Base-by-base conservation (phyloP, 768 basidiomycete genomes). In the Rhodosporidiobolus sp. region DNA sequence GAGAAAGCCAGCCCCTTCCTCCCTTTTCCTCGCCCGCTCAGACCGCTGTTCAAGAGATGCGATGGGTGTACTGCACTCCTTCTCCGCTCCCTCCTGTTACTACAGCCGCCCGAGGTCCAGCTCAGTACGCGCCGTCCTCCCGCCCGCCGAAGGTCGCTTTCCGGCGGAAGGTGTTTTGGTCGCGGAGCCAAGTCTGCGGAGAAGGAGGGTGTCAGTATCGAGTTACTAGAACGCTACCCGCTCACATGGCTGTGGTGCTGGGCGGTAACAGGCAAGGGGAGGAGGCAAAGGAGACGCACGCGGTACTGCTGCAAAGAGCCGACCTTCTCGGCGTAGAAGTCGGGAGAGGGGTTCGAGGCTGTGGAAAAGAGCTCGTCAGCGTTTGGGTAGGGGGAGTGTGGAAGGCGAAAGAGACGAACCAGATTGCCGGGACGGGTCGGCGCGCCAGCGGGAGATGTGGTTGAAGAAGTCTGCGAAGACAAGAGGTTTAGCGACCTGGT, bases 391-490 rank as follows among this genome's bases (percentile, higher is more conserved):
- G 45, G 9, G 19, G 3, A 34, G 49, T 5, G 34, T 1, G 32
- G 24, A 63, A n/a, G 26, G 9, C 10, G 58, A 9, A 53, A n/a
- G 52, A 32, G 63, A 50, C 49, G 38, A 0, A 69, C 72, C 67
- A 19, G 67, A 79, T 66, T 80, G 81, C 52, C 80, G 79, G 2
- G 77, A 76, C 14, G 82, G 81, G 70, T 81, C 80, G 32, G 78
- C 82, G 17, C 82, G 78, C 67, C 80, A 79, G 19, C 65, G 58
- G 34, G 62, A 55, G 26, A 76, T 61, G 68, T 76, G 75, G 7
- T 46, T 34, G 64, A 70, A 73, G 59, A 76, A 76, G n/a, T 70
- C 72, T 76, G 56, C 16, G 17, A 9, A 14, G n/a, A 45, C 9
- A n/a, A n/a, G n/a, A n/a, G n/a, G n/a, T n/a, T n/a, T n/a, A n/a